These are phyloP conservation scores for Lagenaria siceraria DNA, from an alignment of 306 rosid genomes.

Conservation along the genomic window DNA sequence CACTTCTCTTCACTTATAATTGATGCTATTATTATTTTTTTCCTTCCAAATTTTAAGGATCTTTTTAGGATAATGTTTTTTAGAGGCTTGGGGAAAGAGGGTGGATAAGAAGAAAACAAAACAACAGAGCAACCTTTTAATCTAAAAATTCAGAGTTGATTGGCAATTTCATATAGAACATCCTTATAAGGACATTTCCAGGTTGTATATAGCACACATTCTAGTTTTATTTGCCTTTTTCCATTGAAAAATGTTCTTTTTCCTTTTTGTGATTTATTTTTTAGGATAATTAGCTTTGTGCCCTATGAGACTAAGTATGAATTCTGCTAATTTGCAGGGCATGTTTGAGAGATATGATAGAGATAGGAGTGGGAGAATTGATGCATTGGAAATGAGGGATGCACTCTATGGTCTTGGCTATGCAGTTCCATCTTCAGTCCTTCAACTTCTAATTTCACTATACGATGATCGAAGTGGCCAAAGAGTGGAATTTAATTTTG, in stretches of 20 bases:
- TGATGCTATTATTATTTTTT: not conserved
- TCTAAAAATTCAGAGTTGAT: not conserved
- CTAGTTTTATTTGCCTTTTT: not conserved
- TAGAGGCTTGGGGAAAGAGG: not conserved
- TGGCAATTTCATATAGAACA: not conserved
- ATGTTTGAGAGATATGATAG: constrained; percentile 74
- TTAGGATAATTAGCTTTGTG: not conserved
- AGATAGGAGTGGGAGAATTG: constrained; percentile 82
- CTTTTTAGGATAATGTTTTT: not conserved
- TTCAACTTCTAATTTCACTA: constrained; percentile 57
- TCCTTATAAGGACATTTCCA: not conserved
- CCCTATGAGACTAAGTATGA: not conserved
- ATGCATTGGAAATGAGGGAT: constrained; percentile 71
- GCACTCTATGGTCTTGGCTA: constrained; percentile 80
- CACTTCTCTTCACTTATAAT: not conserved
- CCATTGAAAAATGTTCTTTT: not conserved
- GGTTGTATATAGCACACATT: not conserved
- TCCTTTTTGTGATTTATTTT: not conserved
- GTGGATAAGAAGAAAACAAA: not conserved
- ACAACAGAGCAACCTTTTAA: not conserved
- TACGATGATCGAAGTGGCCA: constrained; percentile 46
- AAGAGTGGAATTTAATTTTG: constrained; percentile 59
- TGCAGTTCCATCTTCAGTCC: constrained; percentile 56
- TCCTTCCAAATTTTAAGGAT: not conserved
- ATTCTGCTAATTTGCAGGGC: constrained; percentile 25